phyloP scores from a whole-genome alignment of 1,284 basidiomycete species.

The Melampsora abietis-canadensis region DNA sequence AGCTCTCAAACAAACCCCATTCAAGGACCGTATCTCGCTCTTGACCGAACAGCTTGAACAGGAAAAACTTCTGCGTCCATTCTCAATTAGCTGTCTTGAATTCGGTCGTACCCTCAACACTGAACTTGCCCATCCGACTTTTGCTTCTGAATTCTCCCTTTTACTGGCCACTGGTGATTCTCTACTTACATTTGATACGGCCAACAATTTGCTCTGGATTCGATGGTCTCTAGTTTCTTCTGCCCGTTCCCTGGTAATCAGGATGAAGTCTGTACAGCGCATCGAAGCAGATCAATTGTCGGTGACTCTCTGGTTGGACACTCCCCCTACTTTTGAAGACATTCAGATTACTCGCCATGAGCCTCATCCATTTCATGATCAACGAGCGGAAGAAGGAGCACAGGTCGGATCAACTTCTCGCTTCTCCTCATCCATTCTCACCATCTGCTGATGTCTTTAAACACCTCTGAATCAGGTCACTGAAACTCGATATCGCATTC shows the following conservation, averaged over 20 bases:
- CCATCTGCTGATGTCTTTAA: background rate
- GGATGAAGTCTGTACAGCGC: background rate
- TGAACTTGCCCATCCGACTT: background rate
- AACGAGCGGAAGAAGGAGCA: background rate
- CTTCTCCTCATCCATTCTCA: background rate
- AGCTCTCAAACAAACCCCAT: background rate
- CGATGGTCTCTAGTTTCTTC: background rate
- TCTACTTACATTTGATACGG: background rate
- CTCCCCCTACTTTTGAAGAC: slow-evolving; percentile 4
- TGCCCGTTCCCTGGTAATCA: background rate
- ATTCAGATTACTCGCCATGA: background rate
- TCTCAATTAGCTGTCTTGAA: background rate
- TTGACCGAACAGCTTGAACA: background rate
- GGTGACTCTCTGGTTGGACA: slow-evolving; percentile 8
- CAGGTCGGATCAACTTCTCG: background rate
- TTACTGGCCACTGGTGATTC: background rate
- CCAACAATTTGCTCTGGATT: background rate
- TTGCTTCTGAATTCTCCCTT: slow-evolving; percentile 5
- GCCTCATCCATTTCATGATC: background rate
- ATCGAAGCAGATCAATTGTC: slow-evolving; percentile 4
- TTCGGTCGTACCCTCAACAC: background rate
- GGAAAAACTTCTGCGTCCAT: background rate
- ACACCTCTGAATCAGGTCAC: background rate
- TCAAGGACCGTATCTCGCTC: background rate
- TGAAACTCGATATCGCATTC: background rate